Evolutionary conservation across 2,329 filamentous ascomycete genomes (phyloP).

Genomic region (Aspergillus oerlinghausenensis): DNA sequence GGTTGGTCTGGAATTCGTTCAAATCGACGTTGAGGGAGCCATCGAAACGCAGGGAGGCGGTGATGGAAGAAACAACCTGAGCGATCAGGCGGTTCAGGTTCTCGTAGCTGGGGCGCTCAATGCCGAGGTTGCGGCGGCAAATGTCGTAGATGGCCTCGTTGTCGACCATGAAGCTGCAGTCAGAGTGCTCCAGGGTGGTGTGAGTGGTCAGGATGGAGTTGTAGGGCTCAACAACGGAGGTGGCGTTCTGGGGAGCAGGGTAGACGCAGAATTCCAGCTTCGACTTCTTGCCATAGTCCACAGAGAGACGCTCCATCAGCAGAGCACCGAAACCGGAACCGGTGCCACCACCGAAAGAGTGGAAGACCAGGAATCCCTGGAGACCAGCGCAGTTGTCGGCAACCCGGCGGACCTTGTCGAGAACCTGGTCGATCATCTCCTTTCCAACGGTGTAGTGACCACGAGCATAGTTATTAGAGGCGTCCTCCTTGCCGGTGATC

Average conservation of each 20-base stretch:
- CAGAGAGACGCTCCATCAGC: constrained; percentile 96
- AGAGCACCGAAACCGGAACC: constrained; percentile 98
- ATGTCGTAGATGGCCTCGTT: constrained; percentile 99
- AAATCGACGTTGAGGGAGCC: constrained; percentile 98
- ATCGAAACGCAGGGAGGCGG: constrained; percentile 95
- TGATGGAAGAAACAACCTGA: constrained; percentile 98
- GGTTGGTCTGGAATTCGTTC: constrained; percentile 99
- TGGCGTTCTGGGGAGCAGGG: constrained; percentile 93
- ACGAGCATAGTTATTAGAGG: constrained; percentile 99
- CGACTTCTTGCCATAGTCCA: constrained; percentile 99
- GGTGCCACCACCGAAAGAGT: constrained; percentile 98
- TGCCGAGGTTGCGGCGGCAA: constrained; percentile 93
- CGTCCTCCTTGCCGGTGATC: constrained; percentile 99
- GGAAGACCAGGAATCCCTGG: constrained; percentile 98
- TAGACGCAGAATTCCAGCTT: constrained; percentile 99
- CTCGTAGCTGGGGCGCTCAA: constrained; percentile 96
- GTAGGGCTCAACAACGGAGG: constrained; percentile 98
- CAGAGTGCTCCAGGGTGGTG: constrained; percentile 98
- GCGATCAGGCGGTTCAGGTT: constrained; percentile 98
- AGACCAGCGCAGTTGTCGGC: constrained; percentile 98
- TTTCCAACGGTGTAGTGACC: constrained; percentile 99
- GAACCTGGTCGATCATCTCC: constrained; percentile 96
- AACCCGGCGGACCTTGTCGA: constrained; percentile 96
- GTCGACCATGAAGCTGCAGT: constrained; percentile 99
- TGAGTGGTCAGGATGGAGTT: constrained; percentile 99